Evolutionary conservation across 768 basidiomycete genomes (phyloP), one percentile per base, ranked within the genome.

Genomic region (Boletus speciosus): DNA sequence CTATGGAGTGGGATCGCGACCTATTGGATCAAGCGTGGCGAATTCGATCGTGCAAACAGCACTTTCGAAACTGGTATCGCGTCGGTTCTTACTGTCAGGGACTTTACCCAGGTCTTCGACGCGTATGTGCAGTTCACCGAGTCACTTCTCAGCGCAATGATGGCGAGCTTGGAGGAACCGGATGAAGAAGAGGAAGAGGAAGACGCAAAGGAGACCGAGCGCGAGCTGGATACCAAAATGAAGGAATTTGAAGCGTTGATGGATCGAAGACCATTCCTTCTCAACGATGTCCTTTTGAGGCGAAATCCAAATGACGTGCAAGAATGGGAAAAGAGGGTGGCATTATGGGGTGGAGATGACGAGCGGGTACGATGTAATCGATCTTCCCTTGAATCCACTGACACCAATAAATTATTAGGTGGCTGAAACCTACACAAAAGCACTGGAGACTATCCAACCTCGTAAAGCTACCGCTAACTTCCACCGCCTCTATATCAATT

Each of bases 241-340:
- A 88, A 86, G 66, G 86, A 87, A 55, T 94, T 98, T 63, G 96
- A 98, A 70, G 89, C 86, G 38, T 71, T 99, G 61, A 96, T 96
- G 79, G 97, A 99, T 69, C 80, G 95, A 46, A 73, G 97, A 66
- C 96, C 93, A 3, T 98, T 99, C 79, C 76, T 99, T 57, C 85
- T 97, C 43, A 99, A 99, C 63, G 95, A 98, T 63, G 97, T 98
- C 12, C 74, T 98, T 15, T 70, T 98, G 35, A 76, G 97, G 57
- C 77, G 97, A 63, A 99, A 99, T 76, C 91, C 93, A 5, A 91
- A 98, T 62, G 97, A 99, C 63, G 97, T 98, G 2, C 93, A 97
- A 61, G 97, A 99, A 69, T 99, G 97, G 97, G 97, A 98, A 75
- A 99, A 99, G 73, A 78, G 96, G 35, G 83, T 98, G 19, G 95